Evolutionary conservation across 2,329 filamentous ascomycete genomes (phyloP).

Genomic region (Dactylonectria estremocensis): DNA sequence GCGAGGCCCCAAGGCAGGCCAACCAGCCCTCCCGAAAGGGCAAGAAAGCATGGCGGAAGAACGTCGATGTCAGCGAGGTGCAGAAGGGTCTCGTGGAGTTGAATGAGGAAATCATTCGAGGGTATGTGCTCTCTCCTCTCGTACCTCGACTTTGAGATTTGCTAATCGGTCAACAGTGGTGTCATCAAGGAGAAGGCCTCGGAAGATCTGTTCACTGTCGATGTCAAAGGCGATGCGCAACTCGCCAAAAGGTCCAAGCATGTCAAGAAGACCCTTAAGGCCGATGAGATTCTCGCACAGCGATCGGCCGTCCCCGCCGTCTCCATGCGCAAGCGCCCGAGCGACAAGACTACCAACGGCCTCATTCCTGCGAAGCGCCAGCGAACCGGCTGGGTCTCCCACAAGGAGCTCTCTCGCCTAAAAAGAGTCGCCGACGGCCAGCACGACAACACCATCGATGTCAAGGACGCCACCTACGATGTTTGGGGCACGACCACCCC

Average conservation of each 20-base stretch:
- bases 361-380: slow-evolving; percentile 82
- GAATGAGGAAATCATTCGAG: slow-evolving; percentile 91
- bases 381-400: slow-evolving; percentile 84
- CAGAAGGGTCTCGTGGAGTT: slow-evolving; percentile 86
- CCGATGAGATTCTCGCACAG: slow-evolving; percentile 90
- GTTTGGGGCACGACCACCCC: slow-evolving; percentile 76
- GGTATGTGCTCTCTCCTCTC: slow-evolving; percentile 66
- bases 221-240: slow-evolving; percentile 78
- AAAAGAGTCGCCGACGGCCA: slow-evolving; percentile 84
- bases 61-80: slow-evolving; percentile 93
- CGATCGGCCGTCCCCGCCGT: slow-evolving; percentile 88
- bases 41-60: slow-evolving; percentile 99
- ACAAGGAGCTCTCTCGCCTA: slow-evolving; percentile 86
- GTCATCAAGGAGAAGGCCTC: slow-evolving; percentile 87
- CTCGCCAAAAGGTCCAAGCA: slow-evolving; percentile 77
- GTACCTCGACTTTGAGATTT: not conserved
- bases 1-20: slow-evolving; percentile 81
- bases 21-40: slow-evolving; percentile 95
- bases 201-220: slow-evolving; percentile 87
- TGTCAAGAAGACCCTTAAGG: slow-evolving; percentile 84
- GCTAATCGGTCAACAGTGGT: slow-evolving; percentile 70
- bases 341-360: slow-evolving; percentile 80
- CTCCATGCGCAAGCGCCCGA: slow-evolving; percentile 81
- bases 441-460: slow-evolving; percentile 67
- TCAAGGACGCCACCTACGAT: slow-evolving; percentile 80